A percentile compares a stretch with the other conserved stretches of the same genome.
phyloP scores from a whole-genome alignment of 2,329 filamentous ascomycete genomes.

The Sporothrix pallida region DNA sequence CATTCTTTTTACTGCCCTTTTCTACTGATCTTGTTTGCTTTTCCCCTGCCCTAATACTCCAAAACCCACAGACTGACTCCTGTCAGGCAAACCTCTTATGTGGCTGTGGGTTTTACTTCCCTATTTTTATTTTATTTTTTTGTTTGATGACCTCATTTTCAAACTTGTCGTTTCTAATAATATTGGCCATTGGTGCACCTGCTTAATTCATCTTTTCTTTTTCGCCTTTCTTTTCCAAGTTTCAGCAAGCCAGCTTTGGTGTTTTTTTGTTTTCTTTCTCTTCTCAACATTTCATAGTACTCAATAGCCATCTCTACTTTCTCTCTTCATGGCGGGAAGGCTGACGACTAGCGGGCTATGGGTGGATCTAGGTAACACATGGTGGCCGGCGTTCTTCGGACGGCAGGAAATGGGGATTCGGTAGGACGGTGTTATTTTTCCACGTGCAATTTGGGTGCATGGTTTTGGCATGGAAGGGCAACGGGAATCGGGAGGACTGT shows the following conservation, averaged over 20 bases:
- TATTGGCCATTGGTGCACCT: not conserved
- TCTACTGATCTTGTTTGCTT: not conserved
- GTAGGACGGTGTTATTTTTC: not conserved
- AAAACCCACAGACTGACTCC: not conserved
- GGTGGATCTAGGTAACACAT: not conserved
- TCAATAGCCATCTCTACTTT: not conserved
- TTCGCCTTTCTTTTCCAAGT: no score
- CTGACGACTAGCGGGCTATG: not conserved
- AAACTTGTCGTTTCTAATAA: not conserved
- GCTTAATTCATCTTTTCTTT: not conserved
- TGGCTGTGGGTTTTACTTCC: not conserved
- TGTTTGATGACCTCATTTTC: not conserved
- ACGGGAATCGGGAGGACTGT: not conserved
- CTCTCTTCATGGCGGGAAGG: not conserved
- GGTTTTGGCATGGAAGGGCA: not conserved
- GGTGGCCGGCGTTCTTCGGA: not conserved
- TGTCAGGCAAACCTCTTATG: not conserved
- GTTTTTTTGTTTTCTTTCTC: not conserved
- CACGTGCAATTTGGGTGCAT: not conserved
- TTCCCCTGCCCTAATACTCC: not conserved
- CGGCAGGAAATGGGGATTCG: not conserved
- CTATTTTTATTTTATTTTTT: not conserved
- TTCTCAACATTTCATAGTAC: no score
- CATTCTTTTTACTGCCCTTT: not conserved
- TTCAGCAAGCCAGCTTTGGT: not conserved